Evolutionary conservation across 495 filamentous ascomycete species (phyloP).

Genomic region (Staphylotrichum tortipilum): DNA sequence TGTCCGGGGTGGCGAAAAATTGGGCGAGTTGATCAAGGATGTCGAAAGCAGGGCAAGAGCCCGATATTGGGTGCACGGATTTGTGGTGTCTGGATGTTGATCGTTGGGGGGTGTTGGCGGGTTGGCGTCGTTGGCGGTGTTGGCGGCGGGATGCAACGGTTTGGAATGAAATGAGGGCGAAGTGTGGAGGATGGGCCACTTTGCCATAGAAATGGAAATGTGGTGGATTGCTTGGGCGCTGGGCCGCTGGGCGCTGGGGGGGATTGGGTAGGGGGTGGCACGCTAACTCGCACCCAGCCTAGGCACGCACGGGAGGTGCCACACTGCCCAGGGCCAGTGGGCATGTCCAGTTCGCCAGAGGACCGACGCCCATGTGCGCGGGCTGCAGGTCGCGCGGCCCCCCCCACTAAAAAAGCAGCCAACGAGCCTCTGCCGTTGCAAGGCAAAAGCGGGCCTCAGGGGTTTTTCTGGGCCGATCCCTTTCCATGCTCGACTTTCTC

Average conservation of each 20-base stretch:
- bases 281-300: background rate
- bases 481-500: no score
- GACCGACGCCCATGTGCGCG: slow-evolving; percentile 5
- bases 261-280: no score
- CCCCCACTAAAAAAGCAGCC: background rate
- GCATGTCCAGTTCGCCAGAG: background rate
- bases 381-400: background rate
- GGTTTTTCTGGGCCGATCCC: background rate
- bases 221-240: no score
- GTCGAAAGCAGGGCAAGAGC: background rate
- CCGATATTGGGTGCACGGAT: background rate
- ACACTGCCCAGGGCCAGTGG: no score
- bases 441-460: slow-evolving; percentile 2
- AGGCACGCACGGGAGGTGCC: background rate
- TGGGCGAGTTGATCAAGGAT: background rate
- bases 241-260: no score
- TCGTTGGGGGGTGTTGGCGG: no score
- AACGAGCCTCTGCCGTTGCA: background rate
- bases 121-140: no score
- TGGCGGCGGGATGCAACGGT: no score
- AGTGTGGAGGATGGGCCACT: no score
- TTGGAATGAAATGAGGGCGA: no score
- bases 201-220: no score
- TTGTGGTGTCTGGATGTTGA: no score
- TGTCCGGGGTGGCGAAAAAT: background rate